Conservation (phyloP, 345 rosid species). For the Pistacia integerrima region DNA sequence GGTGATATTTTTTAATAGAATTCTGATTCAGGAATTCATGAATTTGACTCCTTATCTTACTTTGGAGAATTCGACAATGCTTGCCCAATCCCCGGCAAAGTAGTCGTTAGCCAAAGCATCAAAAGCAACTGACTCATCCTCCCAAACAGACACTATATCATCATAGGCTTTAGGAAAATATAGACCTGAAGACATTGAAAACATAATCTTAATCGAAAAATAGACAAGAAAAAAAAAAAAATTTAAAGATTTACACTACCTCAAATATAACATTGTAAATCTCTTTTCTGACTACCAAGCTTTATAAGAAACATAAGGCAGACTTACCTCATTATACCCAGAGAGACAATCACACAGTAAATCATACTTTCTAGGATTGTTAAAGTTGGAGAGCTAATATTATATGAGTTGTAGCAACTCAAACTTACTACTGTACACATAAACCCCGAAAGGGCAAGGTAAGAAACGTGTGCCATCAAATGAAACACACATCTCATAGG, state of each 20-base stretch:
- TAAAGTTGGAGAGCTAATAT: background rate
- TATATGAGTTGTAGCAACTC: slow-evolving; percentile 11
- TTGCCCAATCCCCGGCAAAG: slow-evolving; percentile 62
- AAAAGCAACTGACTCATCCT: slow-evolving; percentile 83
- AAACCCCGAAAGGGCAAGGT: slow-evolving; percentile 60
- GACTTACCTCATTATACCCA: background rate
- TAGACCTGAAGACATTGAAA: slow-evolving; percentile 45
- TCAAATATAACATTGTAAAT: background rate
- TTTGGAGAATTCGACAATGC: slow-evolving; percentile 57
- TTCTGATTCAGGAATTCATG: background rate
- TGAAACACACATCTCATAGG: slow-evolving; percentile 62
- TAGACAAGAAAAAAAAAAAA: background rate
- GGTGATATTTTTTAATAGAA: background rate
- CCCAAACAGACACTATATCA: slow-evolving; percentile 68
- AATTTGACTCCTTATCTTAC: slow-evolving; percentile 38
- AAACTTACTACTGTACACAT: slow-evolving; percentile 70
- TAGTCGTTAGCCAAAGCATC: slow-evolving; percentile 77
- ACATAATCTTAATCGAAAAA: background rate
- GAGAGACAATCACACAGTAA: no score
- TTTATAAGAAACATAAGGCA: background rate
- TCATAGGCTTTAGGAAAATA: slow-evolving; percentile 84
- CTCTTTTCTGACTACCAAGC: background rate
- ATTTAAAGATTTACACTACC: no score
- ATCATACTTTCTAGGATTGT: no score
- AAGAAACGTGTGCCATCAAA: slow-evolving; percentile 46